These are phyloP conservation scores for Russula virescens DNA, from an alignment of 768 basidiomycete genomes.

Conservation along the genomic window DNA sequence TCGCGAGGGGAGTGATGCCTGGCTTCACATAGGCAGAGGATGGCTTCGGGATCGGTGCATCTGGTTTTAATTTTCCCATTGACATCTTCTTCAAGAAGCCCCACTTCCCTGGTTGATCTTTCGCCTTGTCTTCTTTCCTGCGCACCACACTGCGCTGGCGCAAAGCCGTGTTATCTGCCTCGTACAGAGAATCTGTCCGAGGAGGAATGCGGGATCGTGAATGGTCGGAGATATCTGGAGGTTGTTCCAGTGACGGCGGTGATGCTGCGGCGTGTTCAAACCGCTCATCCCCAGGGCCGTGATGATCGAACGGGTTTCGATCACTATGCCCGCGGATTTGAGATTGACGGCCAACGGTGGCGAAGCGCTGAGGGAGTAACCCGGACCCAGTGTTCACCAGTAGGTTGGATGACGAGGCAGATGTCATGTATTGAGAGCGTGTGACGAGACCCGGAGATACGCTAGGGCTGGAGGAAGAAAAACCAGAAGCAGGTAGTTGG, in stretches of 20 bases:
- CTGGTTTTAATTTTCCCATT: slow-evolving; percentile 84
- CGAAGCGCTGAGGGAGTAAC: slow-evolving; percentile 51
- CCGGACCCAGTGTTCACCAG: slow-evolving; percentile 38
- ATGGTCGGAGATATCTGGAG: background rate
- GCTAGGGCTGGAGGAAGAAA: slow-evolving; percentile 27
- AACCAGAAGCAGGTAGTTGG: slow-evolving; percentile 34
- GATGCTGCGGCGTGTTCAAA: background rate
- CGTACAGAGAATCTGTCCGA: slow-evolving; percentile 2
- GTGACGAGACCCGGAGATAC: slow-evolving; percentile 38
- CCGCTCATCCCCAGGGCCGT: slow-evolving; percentile 43
- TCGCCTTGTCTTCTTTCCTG: slow-evolving; percentile 24
- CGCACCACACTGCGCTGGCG: slow-evolving; percentile 23
- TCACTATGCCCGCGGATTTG: slow-evolving; percentile 34
- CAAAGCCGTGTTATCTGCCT: background rate
- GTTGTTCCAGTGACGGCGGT: background rate
- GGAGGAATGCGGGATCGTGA: background rate
- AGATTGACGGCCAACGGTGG: slow-evolving; percentile 56
- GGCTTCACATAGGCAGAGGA: slow-evolving; percentile 36
- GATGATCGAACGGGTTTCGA: slow-evolving; percentile 38
- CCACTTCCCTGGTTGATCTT: slow-evolving; percentile 70
- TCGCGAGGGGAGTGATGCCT: slow-evolving; percentile 23
- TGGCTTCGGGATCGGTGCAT: slow-evolving; percentile 37
- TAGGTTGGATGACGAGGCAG: slow-evolving; percentile 67
- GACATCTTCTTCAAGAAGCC: slow-evolving; percentile 99
- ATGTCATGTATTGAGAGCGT: slow-evolving; percentile 48